Percentiles rank a stretch among this genome's conserved stretches.
Conservation (phyloP, 1,284 basidiomycete genomes). For the Ganoderma leucocontextum region DNA sequence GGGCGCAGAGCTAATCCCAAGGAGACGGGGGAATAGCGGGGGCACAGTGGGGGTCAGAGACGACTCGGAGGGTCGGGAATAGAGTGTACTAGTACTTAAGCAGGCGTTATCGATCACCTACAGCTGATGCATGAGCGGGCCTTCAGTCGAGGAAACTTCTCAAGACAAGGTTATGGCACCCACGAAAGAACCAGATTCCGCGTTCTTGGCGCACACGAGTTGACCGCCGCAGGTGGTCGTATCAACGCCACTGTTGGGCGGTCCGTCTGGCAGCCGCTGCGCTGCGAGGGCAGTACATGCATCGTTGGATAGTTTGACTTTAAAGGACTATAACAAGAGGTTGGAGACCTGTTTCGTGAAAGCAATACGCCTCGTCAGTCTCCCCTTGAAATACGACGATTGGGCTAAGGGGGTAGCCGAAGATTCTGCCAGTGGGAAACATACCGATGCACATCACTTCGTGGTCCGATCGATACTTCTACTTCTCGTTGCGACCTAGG, state of each 20-base stretch:
- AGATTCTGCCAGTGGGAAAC: too few species aligned
- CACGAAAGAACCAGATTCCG: background rate
- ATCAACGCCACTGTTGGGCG: background rate
- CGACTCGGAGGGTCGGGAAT: background rate
- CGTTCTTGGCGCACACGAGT: background rate
- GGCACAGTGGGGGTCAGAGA: background rate
- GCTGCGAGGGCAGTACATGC: background rate
- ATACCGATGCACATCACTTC: background rate
- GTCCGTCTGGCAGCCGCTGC: background rate
- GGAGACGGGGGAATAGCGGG: background rate
- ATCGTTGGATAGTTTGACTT: too few species aligned
- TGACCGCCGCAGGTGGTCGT: background rate
- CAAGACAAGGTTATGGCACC: background rate
- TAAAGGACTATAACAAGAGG: too few species aligned
- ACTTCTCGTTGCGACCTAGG: background rate
- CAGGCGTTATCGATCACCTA: background rate
- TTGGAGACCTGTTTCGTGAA: too few species aligned
- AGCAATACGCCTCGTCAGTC: too few species aligned
- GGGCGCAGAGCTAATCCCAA: background rate
- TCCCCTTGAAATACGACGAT: too few species aligned
- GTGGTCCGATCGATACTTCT: background rate
- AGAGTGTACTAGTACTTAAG: background rate
- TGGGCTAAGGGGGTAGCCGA: too few species aligned
- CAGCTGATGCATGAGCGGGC: background rate
- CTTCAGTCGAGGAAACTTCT: background rate